Evolutionary conservation across 2,329 filamentous ascomycete genomes (phyloP).

Genomic region (Penicillium psychrosexuale): DNA sequence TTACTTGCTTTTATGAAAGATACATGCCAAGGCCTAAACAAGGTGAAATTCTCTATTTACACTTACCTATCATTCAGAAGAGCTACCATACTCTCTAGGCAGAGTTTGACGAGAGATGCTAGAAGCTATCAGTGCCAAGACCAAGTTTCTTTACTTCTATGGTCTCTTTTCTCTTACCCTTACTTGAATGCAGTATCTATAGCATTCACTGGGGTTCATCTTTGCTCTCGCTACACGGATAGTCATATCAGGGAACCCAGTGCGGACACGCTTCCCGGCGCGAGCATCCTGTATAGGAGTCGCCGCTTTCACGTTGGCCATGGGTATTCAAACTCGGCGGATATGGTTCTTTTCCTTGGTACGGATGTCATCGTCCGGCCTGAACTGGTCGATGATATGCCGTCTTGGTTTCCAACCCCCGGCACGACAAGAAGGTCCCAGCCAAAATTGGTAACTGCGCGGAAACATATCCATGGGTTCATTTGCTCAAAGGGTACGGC

Average conservation of each 20-base stretch:
- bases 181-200: not conserved
- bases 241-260: too few species aligned
- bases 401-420: not conserved
- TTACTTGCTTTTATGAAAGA: not conserved
- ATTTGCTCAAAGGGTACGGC: too few species aligned
- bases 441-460: too few species aligned
- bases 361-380: not conserved
- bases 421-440: too few species aligned
- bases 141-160: not conserved
- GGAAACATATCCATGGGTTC: too few species aligned
- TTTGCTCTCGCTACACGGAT: too few species aligned
- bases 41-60: not conserved
- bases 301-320: not conserved
- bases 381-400: not conserved
- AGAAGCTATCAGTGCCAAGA: not conserved
- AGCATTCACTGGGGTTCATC: not conserved
- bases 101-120: not conserved
- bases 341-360: not conserved
- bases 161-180: not conserved
- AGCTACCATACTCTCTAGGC: not conserved
- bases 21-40: not conserved
- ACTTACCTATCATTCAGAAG: not conserved
- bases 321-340: slow-evolving; percentile 2
- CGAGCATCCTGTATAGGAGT: not conserved
- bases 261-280: not conserved